Evolutionary conservation across 257 asterid species (phyloP).

Genomic region (Solanum appendiculatum): DNA sequence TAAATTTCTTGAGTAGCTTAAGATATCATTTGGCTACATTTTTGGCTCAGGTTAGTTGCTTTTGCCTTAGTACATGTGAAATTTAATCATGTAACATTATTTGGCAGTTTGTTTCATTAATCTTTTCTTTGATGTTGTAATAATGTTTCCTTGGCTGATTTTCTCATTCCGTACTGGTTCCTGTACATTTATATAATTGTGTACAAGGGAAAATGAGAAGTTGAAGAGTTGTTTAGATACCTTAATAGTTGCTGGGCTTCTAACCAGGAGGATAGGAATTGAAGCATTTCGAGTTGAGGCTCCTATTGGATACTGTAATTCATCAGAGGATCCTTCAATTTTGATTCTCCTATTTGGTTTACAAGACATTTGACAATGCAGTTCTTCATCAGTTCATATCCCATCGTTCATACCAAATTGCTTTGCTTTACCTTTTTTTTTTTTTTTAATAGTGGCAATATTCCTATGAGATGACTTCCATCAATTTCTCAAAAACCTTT

Average conservation of each 20-base stretch:
- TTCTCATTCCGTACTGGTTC: not conserved
- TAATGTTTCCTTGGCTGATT: not conserved
- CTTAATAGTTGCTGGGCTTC: not conserved
- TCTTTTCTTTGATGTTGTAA: not conserved
- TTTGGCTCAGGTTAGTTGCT: conserved; percentile 73
- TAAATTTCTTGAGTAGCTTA: conserved; percentile 52
- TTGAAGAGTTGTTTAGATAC: not conserved
- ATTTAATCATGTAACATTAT: not conserved
- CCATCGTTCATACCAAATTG: not conserved
- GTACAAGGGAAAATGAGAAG: not conserved
- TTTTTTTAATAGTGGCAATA: not conserved
- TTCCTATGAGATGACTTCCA: not conserved
- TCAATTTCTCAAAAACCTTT: not conserved
- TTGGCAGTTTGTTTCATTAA: not conserved
- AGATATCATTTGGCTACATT: conserved; percentile 73
- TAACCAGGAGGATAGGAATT: not conserved
- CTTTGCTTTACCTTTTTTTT: not conserved
- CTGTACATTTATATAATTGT: not conserved
- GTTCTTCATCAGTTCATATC: not conserved
- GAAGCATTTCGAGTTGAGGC: not conserved
- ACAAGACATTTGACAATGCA: not conserved
- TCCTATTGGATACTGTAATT: not conserved
- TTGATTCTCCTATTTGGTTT: not conserved
- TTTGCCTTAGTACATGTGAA: not conserved
- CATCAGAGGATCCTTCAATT: not conserved